Evolutionary conservation across 192 early-diverging fungal genomes (phyloP).

Genomic region (Coemansia sp.): DNA sequence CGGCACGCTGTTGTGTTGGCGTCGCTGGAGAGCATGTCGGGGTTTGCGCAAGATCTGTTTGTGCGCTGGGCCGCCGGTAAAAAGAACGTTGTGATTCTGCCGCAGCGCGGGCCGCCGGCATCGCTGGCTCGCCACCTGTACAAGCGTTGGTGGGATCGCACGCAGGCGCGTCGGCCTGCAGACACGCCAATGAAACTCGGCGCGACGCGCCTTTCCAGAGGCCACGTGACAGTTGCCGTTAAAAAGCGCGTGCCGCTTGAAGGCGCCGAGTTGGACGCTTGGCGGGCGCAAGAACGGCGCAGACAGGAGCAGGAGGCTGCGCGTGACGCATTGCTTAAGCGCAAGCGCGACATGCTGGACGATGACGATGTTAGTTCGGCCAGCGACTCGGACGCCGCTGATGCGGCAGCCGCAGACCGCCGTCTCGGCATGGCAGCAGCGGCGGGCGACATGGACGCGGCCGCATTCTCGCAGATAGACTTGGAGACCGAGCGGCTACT

Average conservation of each 20-base stretch:
- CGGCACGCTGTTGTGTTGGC: slow-evolving; percentile 81
- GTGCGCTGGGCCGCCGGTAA: slow-evolving; percentile 62
- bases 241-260: slow-evolving; percentile 74
- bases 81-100: slow-evolving; percentile 70
- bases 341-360: slow-evolving; percentile 71
- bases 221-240: slow-evolving; percentile 37
- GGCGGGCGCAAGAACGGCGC: slow-evolving; percentile 62
- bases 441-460: slow-evolving; percentile 56
- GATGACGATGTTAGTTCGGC: slow-evolving; percentile 64
- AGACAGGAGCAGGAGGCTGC: slow-evolving; percentile 72
- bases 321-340: slow-evolving; percentile 64
- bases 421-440: slow-evolving; percentile 54
- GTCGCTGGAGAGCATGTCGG: slow-evolving; percentile 75
- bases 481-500: slow-evolving; percentile 54
- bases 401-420: slow-evolving; percentile 10
- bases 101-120: slow-evolving; percentile 72
- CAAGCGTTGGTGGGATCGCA: slow-evolving; percentile 39
- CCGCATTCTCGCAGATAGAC: slow-evolving; percentile 47
- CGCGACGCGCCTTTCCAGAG: slow-evolving; percentile 31
- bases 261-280: slow-evolving; percentile 79
- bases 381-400: slow-evolving; percentile 37
- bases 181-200: slow-evolving; percentile 17
- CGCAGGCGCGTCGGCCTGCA: slow-evolving; percentile 12
- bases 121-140: slow-evolving; percentile 69
- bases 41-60: slow-evolving; percentile 80